Percentiles rank a stretch among this genome's conserved stretches.
These are phyloP conservation scores for Elasticomyces elasticus DNA, from an alignment of 495 filamentous ascomycete species.

Conservation along the genomic window DNA sequence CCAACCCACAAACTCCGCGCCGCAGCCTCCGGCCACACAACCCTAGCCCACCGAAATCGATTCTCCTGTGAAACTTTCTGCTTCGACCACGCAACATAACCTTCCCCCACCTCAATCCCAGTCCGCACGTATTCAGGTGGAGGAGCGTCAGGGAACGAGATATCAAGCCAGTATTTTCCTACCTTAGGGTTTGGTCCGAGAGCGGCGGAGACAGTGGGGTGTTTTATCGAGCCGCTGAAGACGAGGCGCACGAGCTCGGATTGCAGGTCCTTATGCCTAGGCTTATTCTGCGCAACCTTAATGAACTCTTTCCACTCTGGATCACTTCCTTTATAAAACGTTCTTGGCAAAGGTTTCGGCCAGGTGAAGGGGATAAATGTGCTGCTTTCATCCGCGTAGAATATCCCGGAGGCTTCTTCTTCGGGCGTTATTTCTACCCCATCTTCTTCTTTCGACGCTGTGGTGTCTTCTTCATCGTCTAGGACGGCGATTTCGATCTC, in stretches of 20 bases:
- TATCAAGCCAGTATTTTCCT: slow-evolving; percentile 48
- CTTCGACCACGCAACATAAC: slow-evolving; percentile 42
- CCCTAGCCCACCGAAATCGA: slow-evolving; percentile 31
- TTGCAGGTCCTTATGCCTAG: slow-evolving; percentile 39
- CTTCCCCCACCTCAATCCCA: slow-evolving; percentile 50
- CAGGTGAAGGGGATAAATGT: slow-evolving; percentile 59
- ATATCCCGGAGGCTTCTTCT: slow-evolving; percentile 24
- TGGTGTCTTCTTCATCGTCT: slow-evolving; percentile 14
- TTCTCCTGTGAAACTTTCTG: slow-evolving; percentile 35
- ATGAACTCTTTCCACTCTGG: slow-evolving; percentile 64
- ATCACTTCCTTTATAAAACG: slow-evolving; percentile 50
- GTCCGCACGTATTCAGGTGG: slow-evolving; percentile 50
- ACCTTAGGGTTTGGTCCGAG: slow-evolving; percentile 43
- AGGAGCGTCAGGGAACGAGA: slow-evolving; percentile 48
- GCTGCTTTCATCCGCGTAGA: slow-evolving; percentile 27
- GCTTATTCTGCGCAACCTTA: slow-evolving; percentile 44
- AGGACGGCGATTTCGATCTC: slow-evolving; percentile 20
- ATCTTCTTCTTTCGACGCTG: slow-evolving; percentile 4
- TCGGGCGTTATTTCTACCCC: slow-evolving; percentile 9
- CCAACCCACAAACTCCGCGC: slow-evolving; percentile 12
- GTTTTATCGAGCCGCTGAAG: slow-evolving; percentile 13
- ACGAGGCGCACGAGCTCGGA: slow-evolving; percentile 46
- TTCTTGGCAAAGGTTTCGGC: slow-evolving; percentile 39
- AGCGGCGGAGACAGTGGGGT: slow-evolving; percentile 25
- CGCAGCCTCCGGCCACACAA: slow-evolving; percentile 36